These are phyloP conservation scores for Westerdykella aurantiaca DNA, from an alignment of 2,329 filamentous ascomycete genomes.

Conservation along the genomic window DNA sequence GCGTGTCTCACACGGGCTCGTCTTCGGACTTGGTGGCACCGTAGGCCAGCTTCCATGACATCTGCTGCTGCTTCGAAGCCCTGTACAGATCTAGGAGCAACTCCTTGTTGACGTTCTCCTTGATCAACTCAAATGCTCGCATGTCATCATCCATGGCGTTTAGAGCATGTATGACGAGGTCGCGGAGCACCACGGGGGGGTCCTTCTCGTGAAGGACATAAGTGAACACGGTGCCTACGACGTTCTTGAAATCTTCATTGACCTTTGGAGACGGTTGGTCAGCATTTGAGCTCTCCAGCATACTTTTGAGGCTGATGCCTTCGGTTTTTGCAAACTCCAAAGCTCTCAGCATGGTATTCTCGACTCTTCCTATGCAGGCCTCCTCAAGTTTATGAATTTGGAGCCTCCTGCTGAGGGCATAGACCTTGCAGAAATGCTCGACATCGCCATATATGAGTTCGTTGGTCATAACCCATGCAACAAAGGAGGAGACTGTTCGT, in stretches of 20 bases:
- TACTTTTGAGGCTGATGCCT: slow-evolving; percentile 4
- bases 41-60: too few species aligned
- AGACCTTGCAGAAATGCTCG: slow-evolving; percentile 11
- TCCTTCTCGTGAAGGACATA: slow-evolving; percentile 12
- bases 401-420: slow-evolving; percentile 12
- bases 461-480: slow-evolving; percentile 16
- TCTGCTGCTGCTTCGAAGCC: too few species aligned
- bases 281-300: slow-evolving; percentile 2
- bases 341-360: not conserved
- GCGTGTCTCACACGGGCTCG: too few species aligned
- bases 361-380: slow-evolving; percentile 11
- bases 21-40: too few species aligned
- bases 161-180: slow-evolving; percentile 12
- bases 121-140: slow-evolving; percentile 4
- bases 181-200: slow-evolving; percentile 8
- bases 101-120: not conserved
- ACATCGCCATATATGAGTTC: slow-evolving; percentile 4
- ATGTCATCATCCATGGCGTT: slow-evolving; percentile 3
- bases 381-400: slow-evolving; percentile 9
- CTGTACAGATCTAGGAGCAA: too few species aligned
- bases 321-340: slow-evolving; percentile 4
- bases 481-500: slow-evolving; percentile 8
- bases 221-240: slow-evolving; percentile 12
- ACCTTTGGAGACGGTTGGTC: slow-evolving; percentile 3
- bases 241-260: not conserved